Base-by-base conservation (phyloP, 306 rosid genomes). In the Lathyrus aphaca region DNA sequence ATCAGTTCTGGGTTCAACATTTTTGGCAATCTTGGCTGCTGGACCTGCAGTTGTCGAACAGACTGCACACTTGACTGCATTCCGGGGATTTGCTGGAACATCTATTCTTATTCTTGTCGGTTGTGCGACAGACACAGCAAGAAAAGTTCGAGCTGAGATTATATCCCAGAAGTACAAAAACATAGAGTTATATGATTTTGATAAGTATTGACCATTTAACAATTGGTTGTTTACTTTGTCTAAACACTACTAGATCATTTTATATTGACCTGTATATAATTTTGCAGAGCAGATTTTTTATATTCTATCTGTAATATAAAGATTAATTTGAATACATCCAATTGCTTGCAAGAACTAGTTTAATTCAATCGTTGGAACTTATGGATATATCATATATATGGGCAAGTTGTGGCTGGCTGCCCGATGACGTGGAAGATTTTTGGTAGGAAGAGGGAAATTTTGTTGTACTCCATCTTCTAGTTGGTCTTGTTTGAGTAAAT, bases 101-200 rank as follows among this genome's bases (percentile, higher is more conserved):
- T 94, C 97, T 48, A 86, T 94, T 85, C 98, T 90, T 77, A 94
- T 94, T 80, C 95, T 94, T 29, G 97, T 94, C 66, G 98, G 97
- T 60, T 94, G 98, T 17, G 97, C 96, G 39, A 88, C 97, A 43
- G 96, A 94, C 79, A 94, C 98, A 4, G 97, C 98, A 11, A 89
- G 97, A 79, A 90, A 94, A 80, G 97, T 90, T 79, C 86, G 87
- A 80, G 98, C 94, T 2, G 97, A 94, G 84, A 94, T 94, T 54
- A 90, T 88, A 77, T 90, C 97, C 60, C 98, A 90, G 54, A 90
- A 90, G 82, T 94, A 94, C 84, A 88, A 88, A 85, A 87, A 87
- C 88, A 94, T 90, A 14, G 98, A 94, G 77, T 85, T 94, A 72
- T 90, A 94, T 58, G 95, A 90, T 82, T 72, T 82, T 7, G 90